These are phyloP conservation scores for Solanum boliviense DNA, from an alignment of 257 asterid genomes.

Conservation along the genomic window DNA sequence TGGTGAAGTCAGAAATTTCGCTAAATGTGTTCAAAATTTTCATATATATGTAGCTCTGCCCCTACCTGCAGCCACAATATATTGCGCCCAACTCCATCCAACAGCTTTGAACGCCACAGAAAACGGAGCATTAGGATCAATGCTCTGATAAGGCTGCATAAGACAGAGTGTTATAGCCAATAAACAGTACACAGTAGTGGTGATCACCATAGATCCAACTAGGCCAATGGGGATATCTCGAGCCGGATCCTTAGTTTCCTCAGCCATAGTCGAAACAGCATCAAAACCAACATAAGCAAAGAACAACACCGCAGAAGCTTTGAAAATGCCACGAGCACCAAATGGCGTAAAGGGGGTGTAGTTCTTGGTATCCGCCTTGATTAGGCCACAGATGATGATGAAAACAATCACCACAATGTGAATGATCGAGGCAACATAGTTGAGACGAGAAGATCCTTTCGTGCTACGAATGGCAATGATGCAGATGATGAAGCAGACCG, in stretches of 20 bases:
- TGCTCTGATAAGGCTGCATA: slow-evolving; percentile 36
- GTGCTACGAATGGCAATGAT: slow-evolving; percentile 36
- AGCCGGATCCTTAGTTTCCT: slow-evolving; percentile 55
- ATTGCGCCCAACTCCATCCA: slow-evolving; percentile 61
- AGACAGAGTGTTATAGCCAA: slow-evolving; percentile 46
- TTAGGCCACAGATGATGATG: slow-evolving; percentile 45
- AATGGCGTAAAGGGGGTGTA: slow-evolving; percentile 33
- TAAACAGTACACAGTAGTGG: slow-evolving; percentile 46
- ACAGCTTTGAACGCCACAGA: slow-evolving; percentile 40
- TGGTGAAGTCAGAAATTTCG: neutral
- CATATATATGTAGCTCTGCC: neutral
- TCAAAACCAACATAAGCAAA: slow-evolving; percentile 69
- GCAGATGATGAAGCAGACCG: slow-evolving; percentile 25
- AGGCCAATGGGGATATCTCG: slow-evolving; percentile 61
- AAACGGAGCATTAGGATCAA: slow-evolving; percentile 51
- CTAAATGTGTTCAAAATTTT: no score
- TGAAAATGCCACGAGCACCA: slow-evolving; percentile 49
- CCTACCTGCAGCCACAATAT: slow-evolving; percentile 37
- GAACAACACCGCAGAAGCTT: slow-evolving; percentile 52
- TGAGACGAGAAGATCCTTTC: slow-evolving; percentile 54
- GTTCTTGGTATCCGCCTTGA: slow-evolving; percentile 32
- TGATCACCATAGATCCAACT: slow-evolving; percentile 56
- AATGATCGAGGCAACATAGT: slow-evolving; percentile 43
- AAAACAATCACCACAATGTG: slow-evolving; percentile 40
- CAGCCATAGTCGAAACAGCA: slow-evolving; percentile 67